Evolutionary conservation across 2,329 filamentous ascomycete genomes (phyloP).

Genomic region (Verticillium longisporum): DNA sequence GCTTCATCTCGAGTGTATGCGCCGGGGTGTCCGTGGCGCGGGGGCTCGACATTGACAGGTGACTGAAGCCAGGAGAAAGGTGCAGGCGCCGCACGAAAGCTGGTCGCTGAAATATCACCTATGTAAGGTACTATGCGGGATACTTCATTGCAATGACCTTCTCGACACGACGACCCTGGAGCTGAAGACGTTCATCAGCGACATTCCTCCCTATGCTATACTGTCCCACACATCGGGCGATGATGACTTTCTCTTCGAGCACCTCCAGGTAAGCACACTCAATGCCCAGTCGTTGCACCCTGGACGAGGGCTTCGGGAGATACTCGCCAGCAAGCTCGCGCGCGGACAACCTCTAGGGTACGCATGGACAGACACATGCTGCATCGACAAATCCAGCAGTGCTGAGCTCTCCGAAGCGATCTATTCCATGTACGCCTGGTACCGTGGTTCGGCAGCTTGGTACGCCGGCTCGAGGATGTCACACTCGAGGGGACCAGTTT

Average conservation of each 20-base stretch:
- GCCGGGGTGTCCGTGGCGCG: no score
- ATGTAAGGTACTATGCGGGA: no score
- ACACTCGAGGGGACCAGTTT: neutral
- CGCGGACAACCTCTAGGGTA: slow-evolving; percentile 4
- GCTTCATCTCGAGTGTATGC: neutral
- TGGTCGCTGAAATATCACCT: no score
- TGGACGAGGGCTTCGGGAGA: slow-evolving; percentile 7
- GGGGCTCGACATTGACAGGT: no score
- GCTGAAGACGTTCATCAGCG: slow-evolving; percentile 9
- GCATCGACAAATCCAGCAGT: slow-evolving; percentile 19
- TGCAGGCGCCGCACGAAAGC: no score
- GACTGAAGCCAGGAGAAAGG: no score
- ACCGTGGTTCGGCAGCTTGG: slow-evolving; percentile 11
- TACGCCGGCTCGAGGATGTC: slow-evolving; percentile 14
- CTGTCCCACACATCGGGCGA: slow-evolving; percentile 19
- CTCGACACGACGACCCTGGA: slow-evolving; percentile 8
- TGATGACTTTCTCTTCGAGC: slow-evolving; percentile 15
- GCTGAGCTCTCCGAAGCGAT: slow-evolving; percentile 16
- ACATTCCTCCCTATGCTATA: slow-evolving; percentile 16
- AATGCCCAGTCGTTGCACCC: neutral
- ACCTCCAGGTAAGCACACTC: slow-evolving; percentile 7
- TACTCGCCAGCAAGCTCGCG: slow-evolving; percentile 6
- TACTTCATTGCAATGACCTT: slow-evolving; percentile 6
- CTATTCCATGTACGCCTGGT: slow-evolving; percentile 15
- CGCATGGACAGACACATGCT: slow-evolving; percentile 18